Percentiles rank a stretch among this genome's conserved stretches.
Conservation (phyloP, 768 basidiomycete species). For the Amanita muscaria region DNA sequence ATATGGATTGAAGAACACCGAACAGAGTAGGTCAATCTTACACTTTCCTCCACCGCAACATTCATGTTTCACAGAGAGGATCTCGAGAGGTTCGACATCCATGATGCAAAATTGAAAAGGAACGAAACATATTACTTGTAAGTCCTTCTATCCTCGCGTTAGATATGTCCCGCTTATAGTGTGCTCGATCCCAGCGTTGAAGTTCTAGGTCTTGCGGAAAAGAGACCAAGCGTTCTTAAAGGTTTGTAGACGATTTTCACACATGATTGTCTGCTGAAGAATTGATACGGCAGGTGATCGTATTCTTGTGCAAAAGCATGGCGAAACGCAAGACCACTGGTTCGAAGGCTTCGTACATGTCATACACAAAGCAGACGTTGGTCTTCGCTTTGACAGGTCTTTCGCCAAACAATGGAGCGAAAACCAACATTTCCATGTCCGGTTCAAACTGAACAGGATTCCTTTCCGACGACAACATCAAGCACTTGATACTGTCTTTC, state of each 20-base stretch:
- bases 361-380: slow-evolving; percentile 33
- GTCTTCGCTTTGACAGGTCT: slow-evolving; percentile 28
- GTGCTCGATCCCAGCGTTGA: slow-evolving; percentile 20
- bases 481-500: slow-evolving; percentile 30
- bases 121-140: slow-evolving; percentile 32
- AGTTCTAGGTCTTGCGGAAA: slow-evolving; percentile 40
- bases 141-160: slow-evolving; percentile 9
- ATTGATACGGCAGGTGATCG: slow-evolving; percentile 27
- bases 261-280: background rate
- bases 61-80: slow-evolving; percentile 25
- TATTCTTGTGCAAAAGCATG: slow-evolving; percentile 33
- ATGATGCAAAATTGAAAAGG: slow-evolving; percentile 21
- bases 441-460: slow-evolving; percentile 40
- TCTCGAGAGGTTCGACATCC: slow-evolving; percentile 29
- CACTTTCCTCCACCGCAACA: background rate
- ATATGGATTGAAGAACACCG: slow-evolving; percentile 48
- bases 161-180: background rate
- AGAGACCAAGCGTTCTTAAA: slow-evolving; percentile 36
- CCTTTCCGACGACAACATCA: slow-evolving; percentile 44
- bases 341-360: slow-evolving; percentile 42
- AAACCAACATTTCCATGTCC: slow-evolving; percentile 30
- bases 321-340: slow-evolving; percentile 28
- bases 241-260: slow-evolving; percentile 21
- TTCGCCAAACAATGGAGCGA: slow-evolving; percentile 27
- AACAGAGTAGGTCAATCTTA: slow-evolving; percentile 24